Evolutionary conservation across 2,329 filamentous ascomycete genomes (phyloP), one percentile per base, ranked within the genome.

Genomic region (Fusarium sp.): DNA sequence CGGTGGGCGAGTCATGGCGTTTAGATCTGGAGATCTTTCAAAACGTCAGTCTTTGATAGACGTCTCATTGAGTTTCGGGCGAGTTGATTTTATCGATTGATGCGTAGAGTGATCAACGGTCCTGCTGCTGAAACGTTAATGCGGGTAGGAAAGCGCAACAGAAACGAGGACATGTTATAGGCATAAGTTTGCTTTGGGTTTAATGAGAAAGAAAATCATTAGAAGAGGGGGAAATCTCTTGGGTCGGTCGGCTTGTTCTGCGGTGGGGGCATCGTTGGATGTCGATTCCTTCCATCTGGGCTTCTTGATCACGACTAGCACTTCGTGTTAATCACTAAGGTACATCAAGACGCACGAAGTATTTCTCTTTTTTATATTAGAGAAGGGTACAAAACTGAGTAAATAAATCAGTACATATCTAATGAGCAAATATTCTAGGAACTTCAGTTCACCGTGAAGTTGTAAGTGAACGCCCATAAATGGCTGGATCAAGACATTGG

Each of bases 191-290:
- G 20, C 18, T 55, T 56, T 60, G 39, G 39, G 39, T 33, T 20
- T 39, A 17, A 40, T 56, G 48, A 42, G 46, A 40, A 40, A 43
- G 38, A 24, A 43, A 44, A 39, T 51, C 48, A 28, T 54, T 63
- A 58, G 55, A 56, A 9, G 17, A 39, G 45, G 48, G 52, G 61
- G 11, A 36, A 53, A 53, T 51, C 49, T 54, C 54, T 63, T 42
- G 7, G 40, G 34, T 45, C 17, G 28, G 46, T 45, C 56, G n/a
- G 44, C 58, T 48, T 38, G 34, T 58, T 33, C 28, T 42, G 51
- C 26, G 54, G 63, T 59, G 56, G 66, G 61, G 59, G 56, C 44
- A 43, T 64, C 39, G 22, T 54, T 60, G 33, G 34, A 20, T 18
- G 38, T 39, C 18, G 34, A 13, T 34, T 26, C 33, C 38, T 50